A percentile compares a stretch with the other conserved stretches of the same genome.
These are phyloP conservation scores for Leccinum incarnatum DNA, from an alignment of 768 basidiomycete species.

Conservation along the genomic window DNA sequence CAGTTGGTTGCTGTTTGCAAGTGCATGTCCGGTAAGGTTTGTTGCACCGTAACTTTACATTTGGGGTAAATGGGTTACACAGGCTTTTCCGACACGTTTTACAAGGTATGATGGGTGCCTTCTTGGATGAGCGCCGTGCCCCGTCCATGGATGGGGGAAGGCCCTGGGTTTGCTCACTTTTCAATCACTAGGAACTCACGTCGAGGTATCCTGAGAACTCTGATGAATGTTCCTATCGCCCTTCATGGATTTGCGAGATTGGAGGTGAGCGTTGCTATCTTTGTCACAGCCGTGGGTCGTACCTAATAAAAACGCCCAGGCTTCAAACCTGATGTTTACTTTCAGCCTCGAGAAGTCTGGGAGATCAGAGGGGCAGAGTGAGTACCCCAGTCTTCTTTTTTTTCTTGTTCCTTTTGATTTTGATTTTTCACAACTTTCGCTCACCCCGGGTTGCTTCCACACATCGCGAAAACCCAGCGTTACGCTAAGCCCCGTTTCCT, in stretches of 20 bases:
- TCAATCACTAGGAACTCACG: conserved; percentile 49
- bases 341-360: conserved; percentile 79
- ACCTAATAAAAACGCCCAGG: conserved; percentile 35
- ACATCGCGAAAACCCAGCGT: conserved; percentile 42
- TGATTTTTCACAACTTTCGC: background rate
- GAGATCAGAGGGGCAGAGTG: conserved; percentile 81
- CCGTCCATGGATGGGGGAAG: background rate
- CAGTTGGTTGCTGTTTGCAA: conserved; percentile 80
- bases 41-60: background rate
- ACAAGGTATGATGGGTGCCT: conserved; percentile 47
- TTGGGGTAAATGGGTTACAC: conserved; percentile 9
- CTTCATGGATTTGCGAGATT: conserved; percentile 58
- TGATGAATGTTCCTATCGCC: conserved; percentile 49
- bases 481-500: conserved; percentile 81
- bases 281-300: background rate
- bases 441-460: background rate
- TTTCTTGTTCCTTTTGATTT: background rate
- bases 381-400: conserved; percentile 17
- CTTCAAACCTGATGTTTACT: conserved; percentile 64
- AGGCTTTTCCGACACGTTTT: conserved; percentile 86
- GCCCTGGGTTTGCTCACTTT: conserved; percentile 6
- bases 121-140: background rate
- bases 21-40: conserved; percentile 73
- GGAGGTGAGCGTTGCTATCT: conserved; percentile 47
- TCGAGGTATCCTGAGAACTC: conserved; percentile 60